A percentile compares a stretch with the other conserved stretches of the same genome.
These are phyloP conservation scores for Erythrobasidium hasegawianum DNA, from an alignment of 1,284 basidiomycete species.

Conservation along the genomic window DNA sequence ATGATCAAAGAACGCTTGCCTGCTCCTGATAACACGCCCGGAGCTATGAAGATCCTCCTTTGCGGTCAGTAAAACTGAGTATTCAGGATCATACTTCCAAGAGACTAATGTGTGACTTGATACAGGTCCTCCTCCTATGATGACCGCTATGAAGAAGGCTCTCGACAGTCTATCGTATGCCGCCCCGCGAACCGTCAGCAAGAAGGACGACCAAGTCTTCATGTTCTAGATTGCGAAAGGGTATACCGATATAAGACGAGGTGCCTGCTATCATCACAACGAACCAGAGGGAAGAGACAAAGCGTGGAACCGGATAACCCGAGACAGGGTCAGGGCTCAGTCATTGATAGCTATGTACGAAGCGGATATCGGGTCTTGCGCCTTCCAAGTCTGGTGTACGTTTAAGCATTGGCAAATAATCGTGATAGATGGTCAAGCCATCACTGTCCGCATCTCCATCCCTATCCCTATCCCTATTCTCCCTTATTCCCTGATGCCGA, in stretches of 20 bases:
- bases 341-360: background rate
- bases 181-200: conserved; percentile 82
- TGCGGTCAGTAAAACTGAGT: conserved; percentile 46
- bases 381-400: conserved; percentile 24
- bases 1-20: conserved; percentile 66
- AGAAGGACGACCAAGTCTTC: conserved; percentile 54
- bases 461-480: too few species aligned
- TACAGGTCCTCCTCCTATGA: conserved; percentile 88
- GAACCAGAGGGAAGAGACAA: too few species aligned
- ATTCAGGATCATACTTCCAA: too few species aligned
- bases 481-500: background rate
- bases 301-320: too few species aligned
- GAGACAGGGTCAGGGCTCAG: too few species aligned
- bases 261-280: too few species aligned
- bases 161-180: conserved; percentile 82
- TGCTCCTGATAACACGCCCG: conserved; percentile 37
- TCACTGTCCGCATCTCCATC: conserved; percentile 4
- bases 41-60: conserved; percentile 50
- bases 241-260: too few species aligned
- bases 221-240: conserved; percentile 12
- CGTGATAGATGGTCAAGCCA: conserved; percentile 16
- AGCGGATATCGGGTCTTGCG: conserved; percentile 14
- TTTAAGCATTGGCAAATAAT: conserved; percentile 15
- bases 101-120: too few species aligned
- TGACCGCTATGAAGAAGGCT: conserved; percentile 93